Evolutionary conservation across 2,329 filamentous ascomycete genomes (phyloP), one percentile per base, ranked within the genome.

Genomic region (Leptographium radiaticola): DNA sequence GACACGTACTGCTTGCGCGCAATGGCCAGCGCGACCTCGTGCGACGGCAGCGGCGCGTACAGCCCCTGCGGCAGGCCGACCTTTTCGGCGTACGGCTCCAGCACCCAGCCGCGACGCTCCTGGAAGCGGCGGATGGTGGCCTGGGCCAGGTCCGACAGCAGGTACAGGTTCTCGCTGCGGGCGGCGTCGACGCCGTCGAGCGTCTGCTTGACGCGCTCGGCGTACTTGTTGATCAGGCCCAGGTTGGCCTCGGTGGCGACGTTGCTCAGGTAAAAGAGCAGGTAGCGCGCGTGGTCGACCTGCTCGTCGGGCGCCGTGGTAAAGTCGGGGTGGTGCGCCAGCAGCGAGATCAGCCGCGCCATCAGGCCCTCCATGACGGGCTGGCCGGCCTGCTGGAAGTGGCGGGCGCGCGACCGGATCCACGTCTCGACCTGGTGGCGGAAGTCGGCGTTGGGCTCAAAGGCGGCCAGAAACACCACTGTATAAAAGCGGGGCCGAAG

Each of bases 291-390:
- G 66, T 95, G 90, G 64, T 95, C 88, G 46, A 83, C 75, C 49
- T 96, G 71, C 49, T 89, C 84, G 15, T 81, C 76, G 2, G 81
- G 69, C 36, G 13, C 50, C 2, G 75, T 66, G 57, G 79, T 81
- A 60, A 91, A 96, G 66, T 98, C 93, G 1, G 90, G 90, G 66
- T 98, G 93, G 65, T 97, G 91, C 6, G 91, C 90, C 45, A 98
- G 76, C 45, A 98, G 72, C 49, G 89, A 93, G 52, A 98, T 75
- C 38, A 97, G 77, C 10, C 93, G 82, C 31, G 87, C 82, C 65
- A 97, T 86, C 13, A 85, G 78, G 25, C 83, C 79, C 68, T 97
- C 91, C 72, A 98, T 80, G 9, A 86, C 76, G 11, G 76, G 80
- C 53, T 80, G 75, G 61, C 76, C 80, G 58, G 69, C 74, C 36